Percentiles rank a stretch among this genome's conserved stretches.
Evolutionary conservation across 257 asterid species (phyloP).

Genomic region (Solanum lignicaule): DNA sequence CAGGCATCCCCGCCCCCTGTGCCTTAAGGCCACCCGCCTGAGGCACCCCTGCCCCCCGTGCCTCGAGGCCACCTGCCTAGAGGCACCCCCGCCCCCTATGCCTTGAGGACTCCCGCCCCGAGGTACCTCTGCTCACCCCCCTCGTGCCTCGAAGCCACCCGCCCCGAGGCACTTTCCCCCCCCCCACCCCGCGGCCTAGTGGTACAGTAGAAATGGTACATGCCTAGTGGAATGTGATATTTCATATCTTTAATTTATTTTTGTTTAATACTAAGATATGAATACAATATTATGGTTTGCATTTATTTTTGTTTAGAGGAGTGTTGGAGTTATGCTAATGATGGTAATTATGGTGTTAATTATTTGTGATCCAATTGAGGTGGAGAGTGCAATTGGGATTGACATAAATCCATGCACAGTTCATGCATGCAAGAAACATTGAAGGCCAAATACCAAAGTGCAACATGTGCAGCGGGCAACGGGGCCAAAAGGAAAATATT

Average conservation of each 20-base stretch:
- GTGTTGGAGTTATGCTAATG: not conserved
- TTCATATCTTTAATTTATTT: not conserved
- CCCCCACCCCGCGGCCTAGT: no score
- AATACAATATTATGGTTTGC: not conserved
- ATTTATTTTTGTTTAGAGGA: not conserved
- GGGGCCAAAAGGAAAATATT: conserved; percentile 32
- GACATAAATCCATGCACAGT: conserved; percentile 37
- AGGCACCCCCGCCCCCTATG: no score
- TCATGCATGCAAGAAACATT: conserved; percentile 29
- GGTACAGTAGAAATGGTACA: no score
- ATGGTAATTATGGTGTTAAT: not conserved
- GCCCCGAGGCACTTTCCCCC: no score
- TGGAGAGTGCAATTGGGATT: conserved; percentile 43
- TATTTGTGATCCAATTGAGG: conserved; percentile 15
- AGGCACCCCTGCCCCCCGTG: no score
- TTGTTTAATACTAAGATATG: not conserved
- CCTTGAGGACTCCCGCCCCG: no score
- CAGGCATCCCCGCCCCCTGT: no score
- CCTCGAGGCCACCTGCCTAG: no score
- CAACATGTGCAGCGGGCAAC: conserved; percentile 33
- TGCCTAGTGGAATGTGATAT: not conserved
- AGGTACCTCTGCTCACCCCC: no score
- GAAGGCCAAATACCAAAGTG: conserved; percentile 21
- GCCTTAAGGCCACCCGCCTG: no score
- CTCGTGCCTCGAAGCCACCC: no score